Percentiles rank a stretch among this genome's conserved stretches.
phyloP scores from a whole-genome alignment of 2,329 filamentous ascomycete species.

The Pestalotiopsis sp. region DNA sequence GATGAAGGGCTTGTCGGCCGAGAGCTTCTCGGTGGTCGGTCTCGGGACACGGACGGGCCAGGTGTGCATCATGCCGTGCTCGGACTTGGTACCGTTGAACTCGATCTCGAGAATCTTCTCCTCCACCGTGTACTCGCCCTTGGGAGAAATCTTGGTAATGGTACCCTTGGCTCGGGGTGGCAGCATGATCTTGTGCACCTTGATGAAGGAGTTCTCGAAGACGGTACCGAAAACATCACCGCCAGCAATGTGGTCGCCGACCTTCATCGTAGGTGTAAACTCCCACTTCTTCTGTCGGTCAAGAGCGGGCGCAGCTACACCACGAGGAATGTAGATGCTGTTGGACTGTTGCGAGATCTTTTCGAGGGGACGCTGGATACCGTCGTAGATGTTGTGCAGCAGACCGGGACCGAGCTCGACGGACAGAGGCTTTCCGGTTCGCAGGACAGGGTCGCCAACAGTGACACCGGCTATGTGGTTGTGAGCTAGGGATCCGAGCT shows the following conservation, averaged over 20 bases:
- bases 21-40: slow-evolving; percentile 88
- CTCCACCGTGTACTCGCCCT: slow-evolving; percentile 91
- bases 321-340: slow-evolving; percentile 97
- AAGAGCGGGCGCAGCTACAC: slow-evolving; percentile 84
- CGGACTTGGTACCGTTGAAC: slow-evolving; percentile 93
- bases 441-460: slow-evolving; percentile 88
- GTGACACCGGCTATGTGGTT: slow-evolving; percentile 76
- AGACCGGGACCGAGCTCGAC: slow-evolving; percentile 96
- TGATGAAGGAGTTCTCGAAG: slow-evolving; percentile 93
- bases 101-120: slow-evolving; percentile 95
- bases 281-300: slow-evolving; percentile 95
- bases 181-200: slow-evolving; percentile 89
- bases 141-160: slow-evolving; percentile 86
- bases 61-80: slow-evolving; percentile 97
- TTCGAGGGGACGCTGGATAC: slow-evolving; percentile 93
- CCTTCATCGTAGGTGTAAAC: slow-evolving; percentile 88
- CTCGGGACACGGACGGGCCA: slow-evolving; percentile 98
- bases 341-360: slow-evolving; percentile 76
- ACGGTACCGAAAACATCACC: slow-evolving; percentile 96
- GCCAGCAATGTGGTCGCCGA: slow-evolving; percentile 94
- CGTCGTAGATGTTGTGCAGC: slow-evolving; percentile 99
- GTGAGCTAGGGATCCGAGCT: neutral
- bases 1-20: slow-evolving; percentile 87
- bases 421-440: slow-evolving; percentile 93
- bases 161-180: slow-evolving; percentile 88